These are phyloP conservation scores for Paraurostyla sp. DNA, from an alignment of 73 alveolate genomes.

Conservation along the genomic window DNA sequence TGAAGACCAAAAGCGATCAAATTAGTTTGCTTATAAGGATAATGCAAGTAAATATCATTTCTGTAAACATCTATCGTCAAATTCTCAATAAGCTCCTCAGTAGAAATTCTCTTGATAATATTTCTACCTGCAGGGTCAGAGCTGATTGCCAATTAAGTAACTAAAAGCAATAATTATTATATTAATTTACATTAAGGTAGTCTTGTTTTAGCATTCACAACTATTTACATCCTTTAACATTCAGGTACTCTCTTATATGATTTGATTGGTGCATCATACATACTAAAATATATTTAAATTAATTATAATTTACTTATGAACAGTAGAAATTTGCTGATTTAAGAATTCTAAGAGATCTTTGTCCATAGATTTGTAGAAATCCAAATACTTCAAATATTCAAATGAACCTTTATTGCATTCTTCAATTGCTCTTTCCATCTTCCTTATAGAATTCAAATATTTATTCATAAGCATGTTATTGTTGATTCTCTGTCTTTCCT, in stretches of 20 bases:
- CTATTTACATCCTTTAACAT: background rate
- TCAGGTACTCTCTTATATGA: background rate
- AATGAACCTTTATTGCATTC: background rate
- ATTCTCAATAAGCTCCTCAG: conserved; percentile 18
- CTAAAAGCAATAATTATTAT: background rate
- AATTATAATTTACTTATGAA: background rate
- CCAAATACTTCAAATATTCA: background rate
- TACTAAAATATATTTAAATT: background rate
- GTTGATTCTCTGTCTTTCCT: background rate
- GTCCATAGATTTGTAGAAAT: background rate
- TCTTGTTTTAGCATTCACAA: background rate
- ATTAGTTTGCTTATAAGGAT: conserved; percentile 43
- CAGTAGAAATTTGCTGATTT: background rate
- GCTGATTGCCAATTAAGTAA: background rate
- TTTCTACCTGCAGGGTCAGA: conserved; percentile 15
- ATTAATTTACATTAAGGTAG: background rate
- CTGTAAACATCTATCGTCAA: conserved; percentile 4
- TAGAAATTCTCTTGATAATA: background rate
- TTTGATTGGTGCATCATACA: background rate
- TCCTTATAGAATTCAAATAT: background rate
- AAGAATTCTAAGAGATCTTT: background rate
- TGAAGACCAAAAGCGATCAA: conserved; percentile 68
- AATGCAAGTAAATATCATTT: conserved; percentile 43
- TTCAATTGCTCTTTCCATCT: background rate
- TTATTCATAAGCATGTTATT: background rate